Conservation (phyloP, 345 rosid genomes). For the Alliaria petiolata region DNA sequence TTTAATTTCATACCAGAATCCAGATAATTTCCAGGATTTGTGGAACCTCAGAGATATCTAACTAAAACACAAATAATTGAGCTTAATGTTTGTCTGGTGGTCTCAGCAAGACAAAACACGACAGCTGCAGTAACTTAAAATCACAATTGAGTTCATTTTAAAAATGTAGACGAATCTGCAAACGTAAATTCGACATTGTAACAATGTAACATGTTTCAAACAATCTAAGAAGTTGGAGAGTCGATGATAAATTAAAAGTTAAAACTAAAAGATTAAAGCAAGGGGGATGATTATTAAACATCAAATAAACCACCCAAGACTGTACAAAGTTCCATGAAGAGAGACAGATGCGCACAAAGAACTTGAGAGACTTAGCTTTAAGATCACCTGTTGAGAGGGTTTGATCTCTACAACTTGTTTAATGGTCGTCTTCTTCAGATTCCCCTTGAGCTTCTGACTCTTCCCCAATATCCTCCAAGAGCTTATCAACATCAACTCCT, state of each 20-base stretch:
- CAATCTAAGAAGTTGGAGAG: background rate
- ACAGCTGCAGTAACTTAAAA: background rate
- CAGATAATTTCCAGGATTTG: too few relatives aligned
- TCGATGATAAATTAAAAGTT: background rate
- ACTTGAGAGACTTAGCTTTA: background rate
- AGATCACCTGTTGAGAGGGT: slow-evolving; percentile 1
- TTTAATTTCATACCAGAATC: background rate
- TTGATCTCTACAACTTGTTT: slow-evolving; percentile 12
- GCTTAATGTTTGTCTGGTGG: too few relatives aligned
- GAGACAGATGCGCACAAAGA: background rate
- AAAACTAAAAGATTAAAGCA: background rate
- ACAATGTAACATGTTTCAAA: slow-evolving; percentile 6
- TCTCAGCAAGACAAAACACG: background rate
- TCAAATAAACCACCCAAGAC: background rate
- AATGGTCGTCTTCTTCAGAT: slow-evolving; percentile 56
- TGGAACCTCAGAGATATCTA: too few relatives aligned
- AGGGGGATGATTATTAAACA: slow-evolving; percentile 1
- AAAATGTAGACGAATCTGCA: background rate
- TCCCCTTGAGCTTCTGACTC: slow-evolving; percentile 74
- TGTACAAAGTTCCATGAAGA: slow-evolving; percentile 21
- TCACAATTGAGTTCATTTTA: background rate
- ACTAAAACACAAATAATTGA: too few relatives aligned
- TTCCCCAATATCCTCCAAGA: slow-evolving; percentile 89
- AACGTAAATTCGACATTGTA: background rate
- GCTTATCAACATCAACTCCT: slow-evolving; percentile 81